A percentile compares a stretch with the other conserved stretches of the same genome.
These are phyloP conservation scores for Heliamphora ciliata DNA, from an alignment of 179 eudicot species.

Conservation along the genomic window DNA sequence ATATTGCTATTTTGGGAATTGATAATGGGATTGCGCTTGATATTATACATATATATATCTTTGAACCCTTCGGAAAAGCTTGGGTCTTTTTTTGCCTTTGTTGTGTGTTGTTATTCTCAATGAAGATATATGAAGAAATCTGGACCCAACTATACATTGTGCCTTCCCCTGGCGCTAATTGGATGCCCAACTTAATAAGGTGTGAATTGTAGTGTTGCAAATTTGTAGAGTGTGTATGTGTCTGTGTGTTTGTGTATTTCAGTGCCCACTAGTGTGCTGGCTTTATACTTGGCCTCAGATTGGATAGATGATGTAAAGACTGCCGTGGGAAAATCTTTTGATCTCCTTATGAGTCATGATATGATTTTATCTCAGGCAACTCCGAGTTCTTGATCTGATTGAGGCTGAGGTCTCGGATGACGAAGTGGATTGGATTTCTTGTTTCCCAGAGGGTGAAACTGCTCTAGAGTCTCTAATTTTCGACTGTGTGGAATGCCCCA, in stretches of 20 bases:
- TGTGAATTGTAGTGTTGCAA: neutral
- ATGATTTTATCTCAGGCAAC: slow-evolving; percentile 24
- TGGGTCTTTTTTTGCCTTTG: neutral
- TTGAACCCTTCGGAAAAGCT: neutral
- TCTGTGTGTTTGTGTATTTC: neutral
- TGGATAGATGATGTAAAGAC: neutral
- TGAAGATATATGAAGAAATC: neutral
- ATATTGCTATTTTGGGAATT: neutral
- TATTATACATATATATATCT: neutral
- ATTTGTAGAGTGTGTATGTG: too few relatives aligned
- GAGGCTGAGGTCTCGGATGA: slow-evolving; percentile 65
- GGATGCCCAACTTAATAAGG: neutral
- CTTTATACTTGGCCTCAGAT: neutral
- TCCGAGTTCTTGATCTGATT: slow-evolving; percentile 55
- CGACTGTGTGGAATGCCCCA: slow-evolving; percentile 54
- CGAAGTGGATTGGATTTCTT: slow-evolving; percentile 75
- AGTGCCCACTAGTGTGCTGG: neutral
- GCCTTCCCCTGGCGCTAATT: neutral
- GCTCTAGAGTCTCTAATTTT: slow-evolving; percentile 61
- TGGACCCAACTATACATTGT: neutral
- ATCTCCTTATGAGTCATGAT: neutral
- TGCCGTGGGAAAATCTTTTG: slow-evolving; percentile 2
- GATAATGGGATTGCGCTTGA: neutral
- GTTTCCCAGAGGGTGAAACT: slow-evolving; percentile 58
- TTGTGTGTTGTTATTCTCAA: neutral